phyloP scores from a whole-genome alignment of 768 basidiomycete genomes.

The Erythrobasidium yunnanense region DNA sequence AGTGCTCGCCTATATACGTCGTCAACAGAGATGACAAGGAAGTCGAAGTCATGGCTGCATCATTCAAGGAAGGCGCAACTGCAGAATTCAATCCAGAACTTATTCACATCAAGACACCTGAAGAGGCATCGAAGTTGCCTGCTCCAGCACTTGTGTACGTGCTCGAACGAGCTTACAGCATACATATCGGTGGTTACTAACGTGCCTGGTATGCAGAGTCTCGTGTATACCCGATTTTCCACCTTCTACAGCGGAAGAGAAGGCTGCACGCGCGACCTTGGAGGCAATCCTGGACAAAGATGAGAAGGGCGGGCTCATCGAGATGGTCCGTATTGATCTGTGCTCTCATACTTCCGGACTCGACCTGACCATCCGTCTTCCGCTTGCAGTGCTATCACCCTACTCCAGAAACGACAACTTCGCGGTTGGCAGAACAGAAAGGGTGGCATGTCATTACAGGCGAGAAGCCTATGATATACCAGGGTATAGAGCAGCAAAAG shows the following conservation, averaged over 20 bases:
- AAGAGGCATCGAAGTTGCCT: conserved; percentile 31
- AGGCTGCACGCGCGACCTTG: conserved; percentile 32
- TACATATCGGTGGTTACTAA: background rate
- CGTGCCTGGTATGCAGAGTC: conserved; percentile 32
- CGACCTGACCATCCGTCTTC: background rate
- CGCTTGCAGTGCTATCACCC: conserved; percentile 33
- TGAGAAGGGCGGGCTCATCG: conserved; percentile 36
- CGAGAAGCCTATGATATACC: conserved; percentile 35
- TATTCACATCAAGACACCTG: conserved; percentile 35
- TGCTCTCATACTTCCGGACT: background rate
- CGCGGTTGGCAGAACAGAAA: conserved; percentile 28
- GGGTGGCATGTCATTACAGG: conserved; percentile 36
- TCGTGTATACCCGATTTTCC: conserved; percentile 36
- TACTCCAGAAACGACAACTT: conserved; percentile 30
- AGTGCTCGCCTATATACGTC: conserved; percentile 36
- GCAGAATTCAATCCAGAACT: conserved; percentile 32
- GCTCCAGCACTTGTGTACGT: conserved; percentile 30
- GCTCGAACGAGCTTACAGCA: background rate
- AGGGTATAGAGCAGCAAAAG: conserved; percentile 37
- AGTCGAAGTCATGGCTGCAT: conserved; percentile 31
- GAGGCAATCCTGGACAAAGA: conserved; percentile 32
- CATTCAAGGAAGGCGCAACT: conserved; percentile 28
- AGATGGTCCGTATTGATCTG: conserved; percentile 33
- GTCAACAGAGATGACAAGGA: conserved; percentile 37
- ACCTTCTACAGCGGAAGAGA: conserved; percentile 31